These are phyloP conservation scores for Rhynchospora tenuis DNA, from an alignment of 176 grass and related monocot genomes.

Conservation along the genomic window DNA sequence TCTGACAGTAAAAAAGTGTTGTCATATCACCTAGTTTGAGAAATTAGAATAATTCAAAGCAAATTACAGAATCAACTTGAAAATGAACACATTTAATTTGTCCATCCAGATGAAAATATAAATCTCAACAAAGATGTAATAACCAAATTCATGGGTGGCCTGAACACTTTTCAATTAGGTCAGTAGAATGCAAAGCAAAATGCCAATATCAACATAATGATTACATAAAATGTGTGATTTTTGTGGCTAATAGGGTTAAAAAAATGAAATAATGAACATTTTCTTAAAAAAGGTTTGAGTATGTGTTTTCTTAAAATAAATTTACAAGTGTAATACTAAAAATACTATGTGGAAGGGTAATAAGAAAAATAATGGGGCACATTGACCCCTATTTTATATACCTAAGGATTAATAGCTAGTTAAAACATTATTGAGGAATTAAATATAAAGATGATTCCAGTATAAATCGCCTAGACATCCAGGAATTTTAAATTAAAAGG, in stretches of 20 bases:
- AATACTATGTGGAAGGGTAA: no score
- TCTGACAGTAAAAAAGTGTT: background rate
- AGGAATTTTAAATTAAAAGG: background rate
- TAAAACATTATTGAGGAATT: background rate
- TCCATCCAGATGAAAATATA: background rate
- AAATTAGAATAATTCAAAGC: background rate
- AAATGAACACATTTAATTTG: background rate
- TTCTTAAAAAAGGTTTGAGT: no score
- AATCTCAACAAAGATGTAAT: background rate
- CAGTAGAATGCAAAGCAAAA: no score
- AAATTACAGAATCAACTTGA: background rate
- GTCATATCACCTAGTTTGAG: background rate
- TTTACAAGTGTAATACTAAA: no score
- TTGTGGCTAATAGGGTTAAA: no score
- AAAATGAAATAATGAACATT: no score
- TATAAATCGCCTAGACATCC: background rate
- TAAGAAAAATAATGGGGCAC: no score
- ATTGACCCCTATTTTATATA: no score
- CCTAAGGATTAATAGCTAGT: background rate
- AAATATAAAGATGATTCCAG: background rate
- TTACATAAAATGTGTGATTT: no score
- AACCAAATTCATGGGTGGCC: background rate
- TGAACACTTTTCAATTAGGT: no score
- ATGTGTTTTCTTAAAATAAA: no score
- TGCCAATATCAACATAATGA: no score